Evolutionary conservation across 768 basidiomycete species (phyloP).

Genomic region (Macrocybe gigantea): DNA sequence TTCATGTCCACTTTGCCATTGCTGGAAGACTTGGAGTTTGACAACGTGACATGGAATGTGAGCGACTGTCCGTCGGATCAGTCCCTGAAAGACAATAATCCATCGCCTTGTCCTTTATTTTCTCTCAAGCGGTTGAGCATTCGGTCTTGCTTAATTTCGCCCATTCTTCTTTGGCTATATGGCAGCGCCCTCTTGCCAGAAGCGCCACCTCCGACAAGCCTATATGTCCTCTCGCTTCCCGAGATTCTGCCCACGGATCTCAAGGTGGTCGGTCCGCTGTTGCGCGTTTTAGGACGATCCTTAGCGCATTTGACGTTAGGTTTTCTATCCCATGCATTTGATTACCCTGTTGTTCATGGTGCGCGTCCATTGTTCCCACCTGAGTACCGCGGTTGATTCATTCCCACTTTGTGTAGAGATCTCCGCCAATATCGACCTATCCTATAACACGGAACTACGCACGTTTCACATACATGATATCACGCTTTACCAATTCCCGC

Average conservation of each 20-base stretch:
- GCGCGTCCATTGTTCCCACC: neutral
- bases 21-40: constrained; percentile 35
- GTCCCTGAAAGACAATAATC: constrained; percentile 9
- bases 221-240: constrained; percentile 1
- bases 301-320: constrained; percentile 26
- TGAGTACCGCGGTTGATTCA: neutral
- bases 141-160: constrained; percentile 17
- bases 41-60: constrained; percentile 43
- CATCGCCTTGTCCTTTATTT: neutral
- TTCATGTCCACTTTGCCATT: constrained; percentile 43
- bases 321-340: constrained; percentile 14
- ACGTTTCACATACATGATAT: constrained; percentile 22
- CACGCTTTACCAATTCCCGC: constrained; percentile 26
- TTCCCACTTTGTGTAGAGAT: constrained; percentile 9
- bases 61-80: constrained; percentile 20
- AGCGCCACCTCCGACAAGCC: neutral
- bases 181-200: constrained; percentile 15
- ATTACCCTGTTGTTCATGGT: constrained; percentile 3
- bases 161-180: constrained; percentile 24
- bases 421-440: constrained; percentile 16
- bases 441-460: constrained; percentile 17
- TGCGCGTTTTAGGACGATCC: constrained; percentile 14
- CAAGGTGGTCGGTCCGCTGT: too few species aligned
- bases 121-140: constrained; percentile 32
- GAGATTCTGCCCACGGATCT: neutral